A percentile compares a stretch with the other conserved stretches of the same genome.
These are phyloP conservation scores for Annulohypoxylon truncatum DNA, from an alignment of 2,329 filamentous ascomycete genomes.

Conservation along the genomic window DNA sequence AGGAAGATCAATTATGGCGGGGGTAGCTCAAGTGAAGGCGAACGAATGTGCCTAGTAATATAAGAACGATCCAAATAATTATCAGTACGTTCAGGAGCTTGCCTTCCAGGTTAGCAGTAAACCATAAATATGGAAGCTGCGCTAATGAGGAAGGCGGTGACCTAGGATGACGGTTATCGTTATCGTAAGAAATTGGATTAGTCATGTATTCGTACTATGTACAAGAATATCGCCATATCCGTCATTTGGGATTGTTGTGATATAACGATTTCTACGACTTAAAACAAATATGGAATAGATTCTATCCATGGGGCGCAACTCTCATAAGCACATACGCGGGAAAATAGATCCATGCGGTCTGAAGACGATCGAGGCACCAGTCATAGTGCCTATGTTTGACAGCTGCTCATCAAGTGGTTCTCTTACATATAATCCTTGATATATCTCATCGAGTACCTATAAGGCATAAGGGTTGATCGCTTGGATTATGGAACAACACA, in stretches of 20 bases:
- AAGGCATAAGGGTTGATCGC: too few species aligned
- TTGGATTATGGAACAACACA: background rate
- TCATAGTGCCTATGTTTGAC: too few species aligned
- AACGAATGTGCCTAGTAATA: background rate
- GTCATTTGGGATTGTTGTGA: background rate
- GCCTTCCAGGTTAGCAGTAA: background rate
- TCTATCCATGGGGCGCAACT: too few species aligned
- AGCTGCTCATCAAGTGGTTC: too few species aligned
- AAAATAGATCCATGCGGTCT: too few species aligned
- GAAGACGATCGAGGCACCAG: too few species aligned
- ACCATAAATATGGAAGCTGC: background rate
- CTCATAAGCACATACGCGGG: too few species aligned
- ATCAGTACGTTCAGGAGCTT: background rate
- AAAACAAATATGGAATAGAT: too few species aligned
- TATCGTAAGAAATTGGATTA: background rate
- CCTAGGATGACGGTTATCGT: background rate
- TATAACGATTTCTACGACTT: background rate
- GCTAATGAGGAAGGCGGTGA: conserved; percentile 1
- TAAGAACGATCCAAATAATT: background rate
- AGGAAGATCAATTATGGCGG: background rate
- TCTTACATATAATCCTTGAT: too few species aligned
- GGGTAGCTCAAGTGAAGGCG: background rate
- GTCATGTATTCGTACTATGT: background rate
- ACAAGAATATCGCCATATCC: background rate
- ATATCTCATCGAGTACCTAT: too few species aligned